Conservation (phyloP, 2,329 filamentous ascomycete genomes). For the Xylaria hypoxylon region DNA sequence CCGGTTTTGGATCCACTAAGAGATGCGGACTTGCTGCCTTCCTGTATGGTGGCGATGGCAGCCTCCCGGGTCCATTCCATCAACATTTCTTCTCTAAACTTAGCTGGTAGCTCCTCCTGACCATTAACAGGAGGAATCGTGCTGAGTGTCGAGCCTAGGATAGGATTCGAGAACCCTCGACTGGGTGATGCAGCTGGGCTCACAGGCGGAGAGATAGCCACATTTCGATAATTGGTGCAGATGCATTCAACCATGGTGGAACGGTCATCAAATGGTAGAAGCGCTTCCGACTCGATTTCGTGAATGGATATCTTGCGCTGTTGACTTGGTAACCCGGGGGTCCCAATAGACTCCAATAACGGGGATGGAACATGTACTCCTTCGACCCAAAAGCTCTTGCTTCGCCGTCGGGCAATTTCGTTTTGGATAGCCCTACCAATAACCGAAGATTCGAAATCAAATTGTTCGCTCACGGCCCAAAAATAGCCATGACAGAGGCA, state of each 20-base stretch:
- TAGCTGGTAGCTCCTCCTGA: conserved; percentile 70
- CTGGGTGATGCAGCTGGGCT: conserved; percentile 79
- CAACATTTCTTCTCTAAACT: conserved; percentile 80
- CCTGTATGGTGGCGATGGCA: conserved; percentile 75
- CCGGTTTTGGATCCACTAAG: conserved; percentile 79
- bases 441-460: conserved; percentile 77
- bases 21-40: conserved; percentile 77
- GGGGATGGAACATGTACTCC: conserved; percentile 77
- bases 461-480: conserved; percentile 80
- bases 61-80: conserved; percentile 82
- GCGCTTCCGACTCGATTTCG: conserved; percentile 70
- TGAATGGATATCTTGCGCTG: conserved; percentile 62
- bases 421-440: conserved; percentile 78
- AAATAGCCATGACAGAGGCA: conserved; percentile 92
- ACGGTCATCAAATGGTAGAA: conserved; percentile 81
- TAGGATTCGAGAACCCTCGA: conserved; percentile 71
- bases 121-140: conserved; percentile 53
- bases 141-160: conserved; percentile 64
- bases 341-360: conserved; percentile 70
- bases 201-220: conserved; percentile 70
- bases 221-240: conserved; percentile 75
- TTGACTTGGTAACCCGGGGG: conserved; percentile 59
- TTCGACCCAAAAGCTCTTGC: conserved; percentile 82
- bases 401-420: conserved; percentile 80
- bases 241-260: conserved; percentile 79